phyloP scores from a whole-genome alignment of 169 alveolate species.

The Plasmodium sp. region DNA sequence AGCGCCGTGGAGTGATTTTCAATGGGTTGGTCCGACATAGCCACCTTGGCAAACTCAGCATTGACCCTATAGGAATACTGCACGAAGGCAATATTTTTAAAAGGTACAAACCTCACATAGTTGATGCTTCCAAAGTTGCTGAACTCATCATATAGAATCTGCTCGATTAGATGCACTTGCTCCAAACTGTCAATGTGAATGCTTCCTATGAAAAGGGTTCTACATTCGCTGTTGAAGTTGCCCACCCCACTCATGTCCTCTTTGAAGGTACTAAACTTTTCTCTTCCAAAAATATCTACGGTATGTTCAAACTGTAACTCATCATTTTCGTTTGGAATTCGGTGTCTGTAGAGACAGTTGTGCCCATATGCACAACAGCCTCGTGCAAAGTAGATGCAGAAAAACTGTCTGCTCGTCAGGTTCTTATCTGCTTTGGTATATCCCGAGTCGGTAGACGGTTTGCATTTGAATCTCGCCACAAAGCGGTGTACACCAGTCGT shows the following conservation, averaged over 20 bases:
- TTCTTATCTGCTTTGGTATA: slow-evolving; percentile 96
- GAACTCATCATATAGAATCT: slow-evolving; percentile 93
- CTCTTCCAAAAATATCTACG: slow-evolving; percentile 98
- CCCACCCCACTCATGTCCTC: slow-evolving; percentile 99
- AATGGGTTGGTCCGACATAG: slow-evolving; percentile 96
- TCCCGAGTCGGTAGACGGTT: slow-evolving; percentile 96
- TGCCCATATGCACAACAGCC: slow-evolving; percentile 99
- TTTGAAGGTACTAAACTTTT: slow-evolving; percentile 94
- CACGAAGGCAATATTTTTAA: slow-evolving; percentile 95
- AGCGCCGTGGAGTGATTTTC: slow-evolving; percentile 93
- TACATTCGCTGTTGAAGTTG: slow-evolving; percentile 95
- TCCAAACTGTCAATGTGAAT: slow-evolving; percentile 89
- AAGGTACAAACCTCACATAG: slow-evolving; percentile 93
- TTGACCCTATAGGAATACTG: slow-evolving; percentile 95
- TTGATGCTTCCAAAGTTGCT: slow-evolving; percentile 96
- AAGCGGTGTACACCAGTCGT: slow-evolving; percentile 90
- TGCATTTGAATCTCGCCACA: slow-evolving; percentile 88
- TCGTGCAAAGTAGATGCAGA: slow-evolving; percentile 96
- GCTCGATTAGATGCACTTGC: slow-evolving; percentile 91
- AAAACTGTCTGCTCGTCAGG: slow-evolving; percentile 84
- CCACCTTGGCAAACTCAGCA: slow-evolving; percentile 99
- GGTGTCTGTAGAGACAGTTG: slow-evolving; percentile 96
- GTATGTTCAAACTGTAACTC: slow-evolving; percentile 92
- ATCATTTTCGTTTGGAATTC: slow-evolving; percentile 96
- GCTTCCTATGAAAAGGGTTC: slow-evolving; percentile 93